Conservation (phyloP, 805 yeast species). For the Candida adriatica region DNA sequence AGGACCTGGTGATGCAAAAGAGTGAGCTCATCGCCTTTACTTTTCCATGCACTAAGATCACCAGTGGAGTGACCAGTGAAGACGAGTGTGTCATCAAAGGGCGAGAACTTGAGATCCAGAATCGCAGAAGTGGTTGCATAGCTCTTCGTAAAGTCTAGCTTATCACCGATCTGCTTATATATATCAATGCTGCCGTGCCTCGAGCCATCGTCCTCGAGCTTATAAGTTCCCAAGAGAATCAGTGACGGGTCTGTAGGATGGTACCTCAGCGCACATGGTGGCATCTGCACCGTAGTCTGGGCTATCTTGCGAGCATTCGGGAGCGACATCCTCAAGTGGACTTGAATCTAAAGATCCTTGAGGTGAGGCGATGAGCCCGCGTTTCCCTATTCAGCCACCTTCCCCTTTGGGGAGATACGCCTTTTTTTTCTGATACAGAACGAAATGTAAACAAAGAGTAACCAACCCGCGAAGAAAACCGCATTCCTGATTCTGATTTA, state of each 20-base stretch:
- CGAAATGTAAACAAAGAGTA: not conserved
- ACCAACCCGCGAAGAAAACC: not conserved
- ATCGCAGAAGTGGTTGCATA: slow-evolving; percentile 52
- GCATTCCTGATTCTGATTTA: too few species aligned
- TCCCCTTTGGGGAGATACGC: not conserved
- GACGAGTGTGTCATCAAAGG: slow-evolving; percentile 41
- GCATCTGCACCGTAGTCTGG: too few species aligned
- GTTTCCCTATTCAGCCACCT: not conserved
- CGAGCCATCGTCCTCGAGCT: slow-evolving; percentile 51
- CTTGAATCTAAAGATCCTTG: too few species aligned
- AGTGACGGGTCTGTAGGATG: slow-evolving; percentile 42
- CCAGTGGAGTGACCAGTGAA: slow-evolving; percentile 82
- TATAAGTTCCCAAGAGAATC: slow-evolving; percentile 74
- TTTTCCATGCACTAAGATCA: slow-evolving; percentile 56
- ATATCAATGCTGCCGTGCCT: slow-evolving; percentile 61
- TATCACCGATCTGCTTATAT: slow-evolving; percentile 18
- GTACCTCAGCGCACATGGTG: slow-evolving; percentile 78
- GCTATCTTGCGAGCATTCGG: too few species aligned
- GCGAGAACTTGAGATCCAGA: slow-evolving; percentile 67
- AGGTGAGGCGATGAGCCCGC: too few species aligned
- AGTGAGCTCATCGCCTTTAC: slow-evolving; percentile 12
- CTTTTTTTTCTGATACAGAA: not conserved
- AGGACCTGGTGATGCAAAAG: slow-evolving; percentile 33
- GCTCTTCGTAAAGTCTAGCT: slow-evolving; percentile 18
- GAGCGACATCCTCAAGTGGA: too few species aligned